These are phyloP conservation scores for Aspergillus bombycis DNA, from an alignment of 2,329 filamentous ascomycete genomes.

Conservation along the genomic window DNA sequence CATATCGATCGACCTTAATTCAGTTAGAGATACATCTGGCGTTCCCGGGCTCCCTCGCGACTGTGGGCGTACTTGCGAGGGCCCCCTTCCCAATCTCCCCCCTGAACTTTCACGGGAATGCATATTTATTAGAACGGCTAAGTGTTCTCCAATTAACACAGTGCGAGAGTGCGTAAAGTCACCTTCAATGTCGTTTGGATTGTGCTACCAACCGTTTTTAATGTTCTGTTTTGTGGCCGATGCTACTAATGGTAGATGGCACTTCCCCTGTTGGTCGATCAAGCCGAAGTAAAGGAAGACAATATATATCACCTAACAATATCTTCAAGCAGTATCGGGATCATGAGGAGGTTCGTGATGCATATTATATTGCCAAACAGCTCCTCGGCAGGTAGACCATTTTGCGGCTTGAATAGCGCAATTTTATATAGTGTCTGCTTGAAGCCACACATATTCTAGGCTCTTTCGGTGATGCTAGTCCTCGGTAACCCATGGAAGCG, in stretches of 20 bases:
- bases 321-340: background rate
- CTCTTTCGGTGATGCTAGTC: background rate
- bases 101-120: background rate
- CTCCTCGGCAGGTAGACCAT: background rate
- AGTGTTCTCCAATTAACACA: background rate
- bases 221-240: background rate
- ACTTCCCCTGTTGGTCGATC: background rate
- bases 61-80: conserved; percentile 26
- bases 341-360: background rate
- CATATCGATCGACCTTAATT: conserved; percentile 5
- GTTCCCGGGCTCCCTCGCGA: conserved; percentile 23
- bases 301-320: background rate
- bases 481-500: background rate
- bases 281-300: background rate
- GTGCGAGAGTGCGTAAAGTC: background rate
- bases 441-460: background rate
- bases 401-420: background rate
- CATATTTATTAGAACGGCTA: background rate
- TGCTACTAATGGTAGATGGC: background rate
- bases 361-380: background rate
- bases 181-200: background rate
- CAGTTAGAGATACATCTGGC: conserved; percentile 24
- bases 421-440: background rate
- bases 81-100: conserved; percentile 7
- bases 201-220: background rate